phyloP scores from a whole-genome alignment of 2,329 filamentous ascomycete species.

The Epichloe coenophiala region DNA sequence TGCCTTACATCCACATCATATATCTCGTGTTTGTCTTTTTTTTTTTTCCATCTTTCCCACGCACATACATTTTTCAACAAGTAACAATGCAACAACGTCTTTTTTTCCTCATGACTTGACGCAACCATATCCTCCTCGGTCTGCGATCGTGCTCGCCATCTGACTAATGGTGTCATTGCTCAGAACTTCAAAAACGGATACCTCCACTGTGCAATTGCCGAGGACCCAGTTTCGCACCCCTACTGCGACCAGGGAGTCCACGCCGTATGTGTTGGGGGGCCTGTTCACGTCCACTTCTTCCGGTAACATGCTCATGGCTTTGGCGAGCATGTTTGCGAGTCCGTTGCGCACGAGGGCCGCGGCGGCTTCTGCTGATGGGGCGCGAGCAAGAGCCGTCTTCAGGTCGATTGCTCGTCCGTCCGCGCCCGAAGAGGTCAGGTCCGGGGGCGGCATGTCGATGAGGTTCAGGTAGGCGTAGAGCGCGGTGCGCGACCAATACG shows the following conservation, averaged over 20 bases:
- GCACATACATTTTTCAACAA: background rate
- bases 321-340: slow-evolving; percentile 27
- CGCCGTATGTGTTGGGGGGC: slow-evolving; percentile 33
- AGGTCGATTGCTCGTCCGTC: slow-evolving; percentile 12
- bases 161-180: slow-evolving; percentile 27
- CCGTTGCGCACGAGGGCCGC: slow-evolving; percentile 22
- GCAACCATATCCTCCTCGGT: slow-evolving; percentile 17
- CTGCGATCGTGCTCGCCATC: slow-evolving; percentile 22
- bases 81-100: background rate
- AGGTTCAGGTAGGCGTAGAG: slow-evolving; percentile 34
- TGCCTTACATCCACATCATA: background rate
- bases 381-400: slow-evolving; percentile 19
- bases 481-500: slow-evolving; percentile 39
- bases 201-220: slow-evolving; percentile 27
- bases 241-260: slow-evolving; percentile 42
- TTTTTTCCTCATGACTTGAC: background rate
- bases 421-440: slow-evolving; percentile 11
- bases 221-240: slow-evolving; percentile 37
- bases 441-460: slow-evolving; percentile 28
- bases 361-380: slow-evolving; percentile 16
- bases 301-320: slow-evolving; percentile 30
- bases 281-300: slow-evolving; percentile 30
- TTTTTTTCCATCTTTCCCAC: background rate
- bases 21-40: background rate
- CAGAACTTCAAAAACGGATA: slow-evolving; percentile 35